phyloP scores from a whole-genome alignment of 257 asterid species.

The Solanum rostratum region DNA sequence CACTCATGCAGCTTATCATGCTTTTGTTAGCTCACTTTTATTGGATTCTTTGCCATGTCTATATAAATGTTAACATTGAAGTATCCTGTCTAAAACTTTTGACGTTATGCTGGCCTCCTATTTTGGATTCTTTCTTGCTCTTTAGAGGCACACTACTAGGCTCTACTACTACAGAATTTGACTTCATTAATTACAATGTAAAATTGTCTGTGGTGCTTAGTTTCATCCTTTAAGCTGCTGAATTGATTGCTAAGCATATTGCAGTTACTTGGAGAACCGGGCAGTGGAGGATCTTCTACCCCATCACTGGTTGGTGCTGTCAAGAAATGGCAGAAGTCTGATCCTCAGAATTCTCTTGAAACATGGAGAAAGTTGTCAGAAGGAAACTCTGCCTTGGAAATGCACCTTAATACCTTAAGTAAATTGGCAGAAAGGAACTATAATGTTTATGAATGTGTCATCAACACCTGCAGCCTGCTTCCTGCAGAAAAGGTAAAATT shows the following conservation, averaged over 20 bases:
- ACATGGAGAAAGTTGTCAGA: constrained; percentile 84
- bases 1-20: neutral
- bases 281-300: constrained; percentile 96
- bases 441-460: constrained; percentile 40
- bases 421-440: constrained; percentile 47
- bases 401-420: constrained; percentile 48
- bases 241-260: constrained; percentile 8
- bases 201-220: neutral
- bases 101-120: neutral
- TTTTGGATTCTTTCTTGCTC: neutral
- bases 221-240: constrained; percentile 11
- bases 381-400: constrained; percentile 67
- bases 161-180: neutral
- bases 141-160: neutral
- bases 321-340: constrained; percentile 94
- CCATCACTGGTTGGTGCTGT: constrained; percentile 99
- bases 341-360: constrained; percentile 59
- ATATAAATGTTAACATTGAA: neutral
- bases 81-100: neutral
- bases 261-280: constrained; percentile 98
- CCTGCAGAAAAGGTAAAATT: constrained; percentile 55
- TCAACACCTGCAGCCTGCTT: constrained; percentile 52
- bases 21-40: neutral
- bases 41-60: neutral
- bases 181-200: neutral